These are phyloP conservation scores for Aspergillus kassunensis DNA, from an alignment of 495 filamentous ascomycete genomes.

Conservation along the genomic window DNA sequence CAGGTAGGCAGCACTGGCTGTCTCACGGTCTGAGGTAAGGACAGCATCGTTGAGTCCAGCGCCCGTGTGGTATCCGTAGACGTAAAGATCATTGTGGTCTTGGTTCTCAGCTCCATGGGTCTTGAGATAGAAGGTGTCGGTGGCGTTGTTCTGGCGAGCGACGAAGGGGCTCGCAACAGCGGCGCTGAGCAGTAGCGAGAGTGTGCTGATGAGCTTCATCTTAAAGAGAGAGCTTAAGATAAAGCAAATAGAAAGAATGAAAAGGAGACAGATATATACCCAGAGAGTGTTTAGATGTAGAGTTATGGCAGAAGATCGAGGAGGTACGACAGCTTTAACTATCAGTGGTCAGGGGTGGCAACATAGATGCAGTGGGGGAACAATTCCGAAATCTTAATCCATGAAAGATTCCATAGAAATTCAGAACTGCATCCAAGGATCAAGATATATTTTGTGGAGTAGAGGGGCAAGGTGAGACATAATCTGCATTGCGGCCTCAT, in stretches of 20 bases:
- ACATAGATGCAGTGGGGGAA: conserved; percentile 1
- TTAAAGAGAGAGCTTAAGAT: background rate
- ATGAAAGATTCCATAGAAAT: background rate
- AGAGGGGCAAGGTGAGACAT: conserved; percentile 9
- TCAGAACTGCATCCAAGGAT: background rate
- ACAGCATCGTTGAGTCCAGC: conserved; percentile 45
- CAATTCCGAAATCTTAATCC: conserved; percentile 8
- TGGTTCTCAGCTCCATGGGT: conserved; percentile 29
- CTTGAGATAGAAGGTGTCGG: conserved; percentile 40
- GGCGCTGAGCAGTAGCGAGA: conserved; percentile 28
- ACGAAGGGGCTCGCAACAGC: conserved; percentile 22
- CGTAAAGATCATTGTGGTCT: conserved; percentile 40
- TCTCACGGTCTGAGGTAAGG: conserved; percentile 24
- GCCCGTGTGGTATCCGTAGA: conserved; percentile 47
- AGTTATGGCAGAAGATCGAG: background rate
- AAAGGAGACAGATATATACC: background rate
- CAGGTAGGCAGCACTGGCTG: conserved; percentile 33
- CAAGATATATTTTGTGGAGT: conserved; percentile 1
- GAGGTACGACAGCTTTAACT: conserved; percentile 5
- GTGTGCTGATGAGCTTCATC: conserved; percentile 34
- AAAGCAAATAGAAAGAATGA: conserved; percentile 4
- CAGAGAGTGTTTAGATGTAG: conserved; percentile 7
- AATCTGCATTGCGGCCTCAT: background rate
- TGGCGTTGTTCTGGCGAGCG: conserved; percentile 10
- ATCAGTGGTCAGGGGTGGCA: conserved; percentile 2